Conservation (phyloP, 352 stramenopile species). For the Globisporangium acanthophoron region DNA sequence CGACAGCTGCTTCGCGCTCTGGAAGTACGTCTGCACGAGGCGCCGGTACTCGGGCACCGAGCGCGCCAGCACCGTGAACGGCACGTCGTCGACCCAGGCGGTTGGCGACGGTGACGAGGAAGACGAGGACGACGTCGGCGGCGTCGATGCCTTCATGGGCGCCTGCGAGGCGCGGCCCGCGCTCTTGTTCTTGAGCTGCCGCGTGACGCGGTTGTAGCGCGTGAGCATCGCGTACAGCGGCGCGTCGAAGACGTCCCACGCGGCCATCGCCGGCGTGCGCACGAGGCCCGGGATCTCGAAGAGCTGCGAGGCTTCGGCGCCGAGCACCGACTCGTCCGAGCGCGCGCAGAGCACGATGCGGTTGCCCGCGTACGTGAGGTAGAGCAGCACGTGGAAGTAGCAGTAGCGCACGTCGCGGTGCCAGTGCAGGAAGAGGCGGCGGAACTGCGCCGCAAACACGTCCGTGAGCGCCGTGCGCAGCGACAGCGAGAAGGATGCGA, state of each 20-base stretch:
- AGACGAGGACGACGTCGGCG: slow-evolving; percentile 10
- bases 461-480: slow-evolving; percentile 48
- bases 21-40: slow-evolving; percentile 67
- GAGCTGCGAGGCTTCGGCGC: slow-evolving; percentile 43
- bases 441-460: slow-evolving; percentile 47
- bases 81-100: slow-evolving; percentile 17
- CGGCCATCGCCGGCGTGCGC: slow-evolving; percentile 21
- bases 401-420: slow-evolving; percentile 81
- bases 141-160: not conserved
- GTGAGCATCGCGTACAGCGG: slow-evolving; percentile 51
- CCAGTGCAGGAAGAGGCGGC: slow-evolving; percentile 75
- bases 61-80: slow-evolving; percentile 36
- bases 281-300: slow-evolving; percentile 74
- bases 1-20: slow-evolving; percentile 35
- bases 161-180: slow-evolving; percentile 1
- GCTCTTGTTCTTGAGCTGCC: slow-evolving; percentile 15
- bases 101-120: not conserved
- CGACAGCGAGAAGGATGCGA: slow-evolving; percentile 36
- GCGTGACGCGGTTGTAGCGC: slow-evolving; percentile 41
- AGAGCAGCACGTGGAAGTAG: slow-evolving; percentile 77
- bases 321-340: slow-evolving; percentile 72
- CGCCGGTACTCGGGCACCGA: slow-evolving; percentile 62
- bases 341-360: slow-evolving; percentile 61
- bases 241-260: slow-evolving; percentile 60
- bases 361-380: slow-evolving; percentile 76